A percentile compares a stretch with the other conserved stretches of the same genome.
Conservation (phyloP, 805 yeast genomes). For the Candida nonsorbophila region DNA sequence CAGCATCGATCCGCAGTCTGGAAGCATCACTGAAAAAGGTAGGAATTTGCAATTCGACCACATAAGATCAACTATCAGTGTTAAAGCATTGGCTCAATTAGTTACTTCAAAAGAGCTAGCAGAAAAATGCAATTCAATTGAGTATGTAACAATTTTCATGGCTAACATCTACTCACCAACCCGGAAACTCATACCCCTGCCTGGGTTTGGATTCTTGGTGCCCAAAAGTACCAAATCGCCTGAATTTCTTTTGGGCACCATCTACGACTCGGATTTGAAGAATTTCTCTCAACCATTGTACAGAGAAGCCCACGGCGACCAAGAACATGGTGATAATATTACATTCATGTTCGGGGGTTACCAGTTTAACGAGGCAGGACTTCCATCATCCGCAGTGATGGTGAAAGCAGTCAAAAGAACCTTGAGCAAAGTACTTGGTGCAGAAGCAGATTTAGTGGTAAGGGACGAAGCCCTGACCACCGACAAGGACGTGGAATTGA, state of each 20-base stretch:
- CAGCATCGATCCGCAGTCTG: slow-evolving; percentile 13
- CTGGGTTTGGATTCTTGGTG: slow-evolving; percentile 86
- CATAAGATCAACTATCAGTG: slow-evolving; percentile 54
- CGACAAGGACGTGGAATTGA: slow-evolving; percentile 10
- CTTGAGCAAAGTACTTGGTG: slow-evolving; percentile 15
- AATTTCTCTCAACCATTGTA: slow-evolving; percentile 38
- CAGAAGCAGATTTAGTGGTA: slow-evolving; percentile 14
- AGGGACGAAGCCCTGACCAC: slow-evolving; percentile 17
- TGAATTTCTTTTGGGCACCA: slow-evolving; percentile 71
- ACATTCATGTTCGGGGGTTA: slow-evolving; percentile 94
- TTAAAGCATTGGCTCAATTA: slow-evolving; percentile 33
- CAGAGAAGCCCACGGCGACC: too few species aligned
- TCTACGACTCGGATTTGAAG: slow-evolving; percentile 85
- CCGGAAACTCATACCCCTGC: slow-evolving; percentile 30
- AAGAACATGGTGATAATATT: too few species aligned
- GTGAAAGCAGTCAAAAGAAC: slow-evolving; percentile 21
- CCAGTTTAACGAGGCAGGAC: slow-evolving; percentile 23
- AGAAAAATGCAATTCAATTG: slow-evolving; percentile 16
- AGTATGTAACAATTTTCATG: slow-evolving; percentile 51
- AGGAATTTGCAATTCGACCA: slow-evolving; percentile 40
- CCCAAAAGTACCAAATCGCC: slow-evolving; percentile 51
- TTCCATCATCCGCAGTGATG: slow-evolving; percentile 24
- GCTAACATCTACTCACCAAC: slow-evolving; percentile 57
- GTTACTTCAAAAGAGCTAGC: slow-evolving; percentile 12
- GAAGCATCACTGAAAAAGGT: slow-evolving; percentile 9